Conservation (phyloP, 2,329 filamentous ascomycete genomes). For the Meredithiella fracta region DNA sequence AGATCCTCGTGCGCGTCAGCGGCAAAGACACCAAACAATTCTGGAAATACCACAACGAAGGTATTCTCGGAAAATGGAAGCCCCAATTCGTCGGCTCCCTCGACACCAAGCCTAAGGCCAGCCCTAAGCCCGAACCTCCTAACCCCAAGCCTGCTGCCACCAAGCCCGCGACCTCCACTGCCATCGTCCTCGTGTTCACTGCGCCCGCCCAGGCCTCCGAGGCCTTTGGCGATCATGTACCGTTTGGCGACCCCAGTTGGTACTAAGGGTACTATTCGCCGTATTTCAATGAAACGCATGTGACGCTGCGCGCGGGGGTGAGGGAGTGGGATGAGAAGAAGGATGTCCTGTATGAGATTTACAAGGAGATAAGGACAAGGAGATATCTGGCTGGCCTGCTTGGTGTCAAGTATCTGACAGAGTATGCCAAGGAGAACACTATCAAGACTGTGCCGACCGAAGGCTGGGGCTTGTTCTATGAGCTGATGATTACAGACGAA, state of each 20-base stretch:
- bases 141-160: slow-evolving; percentile 25
- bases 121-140: slow-evolving; percentile 40
- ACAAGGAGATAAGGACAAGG: slow-evolving; percentile 85
- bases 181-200: slow-evolving; percentile 17
- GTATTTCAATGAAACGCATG: slow-evolving; percentile 91
- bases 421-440: slow-evolving; percentile 50
- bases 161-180: slow-evolving; percentile 19
- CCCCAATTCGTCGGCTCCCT: slow-evolving; percentile 66
- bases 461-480: slow-evolving; percentile 97
- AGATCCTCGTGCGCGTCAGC: slow-evolving; percentile 45
- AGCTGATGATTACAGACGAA: slow-evolving; percentile 90
- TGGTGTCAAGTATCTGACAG: slow-evolving; percentile 62
- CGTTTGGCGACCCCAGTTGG: slow-evolving; percentile 86
- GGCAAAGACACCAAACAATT: slow-evolving; percentile 53
- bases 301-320: slow-evolving; percentile 74
- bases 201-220: slow-evolving; percentile 43
- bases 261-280: slow-evolving; percentile 92
- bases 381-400: slow-evolving; percentile 89
- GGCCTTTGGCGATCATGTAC: slow-evolving; percentile 47
- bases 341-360: slow-evolving; percentile 72
- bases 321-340: slow-evolving; percentile 94
- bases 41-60: slow-evolving; percentile 69
- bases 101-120: slow-evolving; percentile 58
- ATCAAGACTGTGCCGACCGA: slow-evolving; percentile 68
- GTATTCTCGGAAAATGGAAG: slow-evolving; percentile 76